Percentiles rank a stretch among this genome's conserved stretches.
Conservation (phyloP, 257 asterid species). For the Osmanthus fragrans region DNA sequence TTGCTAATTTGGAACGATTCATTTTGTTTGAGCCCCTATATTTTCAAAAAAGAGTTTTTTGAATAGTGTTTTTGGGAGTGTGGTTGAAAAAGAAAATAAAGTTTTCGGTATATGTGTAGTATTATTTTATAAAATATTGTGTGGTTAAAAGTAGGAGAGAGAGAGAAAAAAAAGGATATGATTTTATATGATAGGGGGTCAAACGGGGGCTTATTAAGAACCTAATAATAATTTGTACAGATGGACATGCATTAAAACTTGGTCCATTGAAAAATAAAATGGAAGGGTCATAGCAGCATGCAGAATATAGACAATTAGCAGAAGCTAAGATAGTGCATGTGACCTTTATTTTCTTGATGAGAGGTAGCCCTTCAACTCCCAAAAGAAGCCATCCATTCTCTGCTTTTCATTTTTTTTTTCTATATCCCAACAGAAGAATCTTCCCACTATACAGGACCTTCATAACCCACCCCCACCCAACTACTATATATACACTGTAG, state of each 20-base stretch:
- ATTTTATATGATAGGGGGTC: too few species aligned
- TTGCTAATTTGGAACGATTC: background rate
- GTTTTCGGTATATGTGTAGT: too few species aligned
- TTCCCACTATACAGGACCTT: slow-evolving; percentile 25
- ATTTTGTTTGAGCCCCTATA: too few species aligned
- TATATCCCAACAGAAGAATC: slow-evolving; percentile 23
- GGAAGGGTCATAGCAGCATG: slow-evolving; percentile 15
- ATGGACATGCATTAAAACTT: background rate
- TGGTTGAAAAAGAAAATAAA: too few species aligned
- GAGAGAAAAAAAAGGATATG: too few species aligned
- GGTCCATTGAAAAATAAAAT: background rate
- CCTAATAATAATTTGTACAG: background rate
- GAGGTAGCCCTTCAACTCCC: slow-evolving; percentile 13
- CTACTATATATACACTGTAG: background rate
- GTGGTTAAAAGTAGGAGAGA: too few species aligned
- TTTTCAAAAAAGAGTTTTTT: too few species aligned
- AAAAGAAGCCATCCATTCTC: slow-evolving; percentile 27
- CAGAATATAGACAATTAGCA: slow-evolving; percentile 30
- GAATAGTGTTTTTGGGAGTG: too few species aligned
- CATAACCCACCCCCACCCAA: background rate
- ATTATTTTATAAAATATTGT: too few species aligned
- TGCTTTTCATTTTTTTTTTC: slow-evolving; percentile 14
- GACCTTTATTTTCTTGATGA: slow-evolving; percentile 20
- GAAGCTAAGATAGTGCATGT: slow-evolving; percentile 10
- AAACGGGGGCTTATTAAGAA: too few species aligned